Percentiles rank a stretch among this genome's conserved stretches.
These are phyloP conservation scores for Penicillium daleae DNA, from an alignment of 495 filamentous ascomycete species.

Conservation along the genomic window DNA sequence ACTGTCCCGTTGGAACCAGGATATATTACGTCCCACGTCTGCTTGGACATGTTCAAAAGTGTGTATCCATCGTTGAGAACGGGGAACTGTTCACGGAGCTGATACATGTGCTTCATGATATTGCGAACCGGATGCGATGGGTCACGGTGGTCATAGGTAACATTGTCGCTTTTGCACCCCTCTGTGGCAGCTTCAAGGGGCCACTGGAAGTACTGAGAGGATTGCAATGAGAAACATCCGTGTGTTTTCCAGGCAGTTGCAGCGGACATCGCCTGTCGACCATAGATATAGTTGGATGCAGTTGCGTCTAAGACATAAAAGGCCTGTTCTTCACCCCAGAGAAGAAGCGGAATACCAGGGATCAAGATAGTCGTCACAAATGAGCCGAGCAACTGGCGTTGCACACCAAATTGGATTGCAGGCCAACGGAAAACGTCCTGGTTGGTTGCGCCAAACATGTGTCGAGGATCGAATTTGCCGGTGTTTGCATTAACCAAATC, in stretches of 20 bases:
- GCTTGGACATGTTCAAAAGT: conserved; percentile 58
- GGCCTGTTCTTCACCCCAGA: conserved; percentile 74
- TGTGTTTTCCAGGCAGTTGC: conserved; percentile 69
- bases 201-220: conserved; percentile 62
- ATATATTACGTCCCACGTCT: conserved; percentile 52
- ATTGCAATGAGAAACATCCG: conserved; percentile 64
- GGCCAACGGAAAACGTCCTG: conserved; percentile 81
- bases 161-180: conserved; percentile 60
- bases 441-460: conserved; percentile 71
- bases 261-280: conserved; percentile 67
- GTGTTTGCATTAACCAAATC: conserved; percentile 68
- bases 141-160: conserved; percentile 69
- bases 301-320: conserved; percentile 71
- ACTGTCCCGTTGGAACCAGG: conserved; percentile 54
- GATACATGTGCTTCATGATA: conserved; percentile 68
- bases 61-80: conserved; percentile 67
- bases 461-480: conserved; percentile 68
- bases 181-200: conserved; percentile 54
- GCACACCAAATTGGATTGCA: conserved; percentile 61
- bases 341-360: conserved; percentile 67
- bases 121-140: conserved; percentile 68
- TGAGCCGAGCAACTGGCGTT: conserved; percentile 61
- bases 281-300: conserved; percentile 71
- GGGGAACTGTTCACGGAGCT: conserved; percentile 60
- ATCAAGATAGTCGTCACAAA: conserved; percentile 67